Conservation (phyloP, 306 rosid genomes). For the Prunus mira region DNA sequence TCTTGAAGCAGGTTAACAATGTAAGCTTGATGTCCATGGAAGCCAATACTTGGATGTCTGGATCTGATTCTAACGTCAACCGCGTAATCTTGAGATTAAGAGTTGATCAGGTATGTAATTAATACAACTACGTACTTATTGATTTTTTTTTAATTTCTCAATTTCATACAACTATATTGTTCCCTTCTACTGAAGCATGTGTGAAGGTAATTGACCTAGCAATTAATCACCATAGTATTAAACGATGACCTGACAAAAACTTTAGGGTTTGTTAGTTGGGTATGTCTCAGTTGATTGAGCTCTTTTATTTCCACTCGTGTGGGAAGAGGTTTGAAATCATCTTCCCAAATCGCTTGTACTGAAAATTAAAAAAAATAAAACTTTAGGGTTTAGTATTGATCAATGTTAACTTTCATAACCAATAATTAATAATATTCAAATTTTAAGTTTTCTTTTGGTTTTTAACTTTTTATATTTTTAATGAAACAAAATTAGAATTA, state of each 20-base stretch:
- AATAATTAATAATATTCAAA: too few species aligned
- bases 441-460: too few species aligned
- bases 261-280: too few species aligned
- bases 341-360: too few species aligned
- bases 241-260: not conserved
- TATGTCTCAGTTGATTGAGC: too few species aligned
- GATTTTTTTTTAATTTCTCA: not conserved
- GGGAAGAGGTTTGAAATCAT: too few species aligned
- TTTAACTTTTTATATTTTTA: not conserved
- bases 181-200: not conserved
- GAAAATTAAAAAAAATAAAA: too few species aligned
- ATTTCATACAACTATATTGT: not conserved
- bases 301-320: too few species aligned
- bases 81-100: conserved; percentile 57
- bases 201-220: not conserved
- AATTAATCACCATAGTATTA: too few species aligned
- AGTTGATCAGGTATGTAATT: conserved; percentile 58
- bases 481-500: not conserved
- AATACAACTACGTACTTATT: not conserved
- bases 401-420: too few species aligned
- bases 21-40: conserved; percentile 61
- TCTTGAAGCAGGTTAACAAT: conserved; percentile 46
- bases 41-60: conserved; percentile 41
- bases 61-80: conserved; percentile 28
- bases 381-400: too few species aligned